Percentiles rank a stretch among this genome's conserved stretches.
phyloP scores from a whole-genome alignment of 176 grass and related monocot genomes.

The Oryza meyeriana region DNA sequence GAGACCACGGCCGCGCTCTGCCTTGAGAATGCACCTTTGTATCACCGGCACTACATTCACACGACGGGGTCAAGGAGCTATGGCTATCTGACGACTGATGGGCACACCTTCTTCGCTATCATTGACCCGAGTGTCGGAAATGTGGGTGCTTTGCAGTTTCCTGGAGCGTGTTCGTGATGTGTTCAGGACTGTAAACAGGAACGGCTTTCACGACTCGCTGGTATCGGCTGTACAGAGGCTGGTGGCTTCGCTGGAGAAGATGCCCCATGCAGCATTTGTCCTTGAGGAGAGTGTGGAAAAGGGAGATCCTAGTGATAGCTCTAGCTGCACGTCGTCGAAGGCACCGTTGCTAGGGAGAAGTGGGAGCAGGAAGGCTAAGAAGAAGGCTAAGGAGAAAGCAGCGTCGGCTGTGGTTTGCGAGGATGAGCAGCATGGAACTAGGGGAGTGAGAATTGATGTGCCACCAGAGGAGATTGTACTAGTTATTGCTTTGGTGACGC shows the following conservation, averaged over 20 bases:
- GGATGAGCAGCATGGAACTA: slow-evolving; percentile 29
- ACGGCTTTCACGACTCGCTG: slow-evolving; percentile 52
- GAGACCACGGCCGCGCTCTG: too few relatives aligned
- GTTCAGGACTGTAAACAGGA: too few relatives aligned
- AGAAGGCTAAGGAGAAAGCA: slow-evolving; percentile 46
- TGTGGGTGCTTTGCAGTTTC: too few relatives aligned
- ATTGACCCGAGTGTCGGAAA: too few relatives aligned
- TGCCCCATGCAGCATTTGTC: slow-evolving; percentile 53
- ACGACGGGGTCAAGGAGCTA: too few relatives aligned
- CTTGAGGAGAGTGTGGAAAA: slow-evolving; percentile 41
- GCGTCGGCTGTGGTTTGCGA: background rate
- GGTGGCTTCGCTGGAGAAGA: slow-evolving; percentile 71
- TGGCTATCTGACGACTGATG: too few relatives aligned
- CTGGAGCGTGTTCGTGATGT: too few relatives aligned
- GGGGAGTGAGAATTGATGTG: slow-evolving; percentile 57
- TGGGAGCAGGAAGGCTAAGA: slow-evolving; percentile 64
- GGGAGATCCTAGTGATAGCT: slow-evolving; percentile 9
- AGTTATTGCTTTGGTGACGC: too few relatives aligned
- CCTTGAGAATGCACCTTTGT: too few relatives aligned
- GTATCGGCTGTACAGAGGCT: slow-evolving; percentile 66
- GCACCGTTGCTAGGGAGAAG: slow-evolving; percentile 64
- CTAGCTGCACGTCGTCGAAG: slow-evolving; percentile 60
- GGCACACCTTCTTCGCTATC: too few relatives aligned
- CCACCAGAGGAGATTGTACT: slow-evolving; percentile 41
- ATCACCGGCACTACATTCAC: too few relatives aligned